Conservation (phyloP, 345 rosid genomes). For the Melastoma malabathricum region DNA sequence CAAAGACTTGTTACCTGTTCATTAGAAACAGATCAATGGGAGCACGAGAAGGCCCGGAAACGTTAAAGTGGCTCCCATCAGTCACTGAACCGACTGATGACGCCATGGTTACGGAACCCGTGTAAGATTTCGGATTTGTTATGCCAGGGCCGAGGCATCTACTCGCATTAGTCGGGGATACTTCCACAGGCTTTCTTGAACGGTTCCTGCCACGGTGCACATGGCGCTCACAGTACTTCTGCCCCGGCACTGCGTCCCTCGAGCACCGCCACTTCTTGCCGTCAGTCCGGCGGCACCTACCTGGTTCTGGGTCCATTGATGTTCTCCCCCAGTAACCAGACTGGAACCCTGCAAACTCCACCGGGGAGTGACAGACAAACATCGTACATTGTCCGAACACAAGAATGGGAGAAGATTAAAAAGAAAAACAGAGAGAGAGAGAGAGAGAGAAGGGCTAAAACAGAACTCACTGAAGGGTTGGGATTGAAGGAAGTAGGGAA, state of each 20-base stretch:
- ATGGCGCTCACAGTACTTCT: constrained; percentile 53
- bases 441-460: background rate
- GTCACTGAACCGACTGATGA: constrained; percentile 7
- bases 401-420: no score
- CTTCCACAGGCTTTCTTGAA: constrained; percentile 99
- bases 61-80: constrained; percentile 26
- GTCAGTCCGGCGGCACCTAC: constrained; percentile 83
- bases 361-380: no score
- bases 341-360: constrained; percentile 22
- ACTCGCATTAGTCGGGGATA: constrained; percentile 18
- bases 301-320: constrained; percentile 97
- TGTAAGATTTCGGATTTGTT: constrained; percentile 3
- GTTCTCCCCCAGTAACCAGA: constrained; percentile 78
- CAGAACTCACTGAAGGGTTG: constrained; percentile 69
- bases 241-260: constrained; percentile 47
- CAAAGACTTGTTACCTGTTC: constrained; percentile 4
- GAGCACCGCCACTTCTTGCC: constrained; percentile 68
- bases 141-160: constrained; percentile 11
- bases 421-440: no score
- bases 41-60: constrained; percentile 25
- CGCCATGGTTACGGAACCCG: constrained; percentile 8
- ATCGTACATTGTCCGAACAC: no score
- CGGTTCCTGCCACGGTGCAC: constrained; percentile 99
- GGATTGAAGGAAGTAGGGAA: constrained; percentile 11
- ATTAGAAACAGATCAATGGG: constrained; percentile 44